Conservation (phyloP, 2,329 filamentous ascomycete genomes). For the Fusarium sarcochroum region DNA sequence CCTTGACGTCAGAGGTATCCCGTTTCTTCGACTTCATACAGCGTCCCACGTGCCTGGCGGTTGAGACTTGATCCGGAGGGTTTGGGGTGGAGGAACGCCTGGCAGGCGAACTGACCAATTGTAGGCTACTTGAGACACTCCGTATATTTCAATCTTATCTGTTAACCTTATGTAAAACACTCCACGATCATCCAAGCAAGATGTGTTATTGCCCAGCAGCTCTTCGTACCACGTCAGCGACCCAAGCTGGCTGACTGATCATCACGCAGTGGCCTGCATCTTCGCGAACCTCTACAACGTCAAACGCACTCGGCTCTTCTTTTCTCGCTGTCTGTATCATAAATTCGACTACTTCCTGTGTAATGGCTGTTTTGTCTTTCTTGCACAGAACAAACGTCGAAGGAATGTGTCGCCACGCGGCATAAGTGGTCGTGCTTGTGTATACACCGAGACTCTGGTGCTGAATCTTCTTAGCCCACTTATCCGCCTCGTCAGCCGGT, state of each 20-base stretch:
- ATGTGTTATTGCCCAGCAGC: background rate
- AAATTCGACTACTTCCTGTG: background rate
- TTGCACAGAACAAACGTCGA: background rate
- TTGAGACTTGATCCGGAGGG: conserved; percentile 25
- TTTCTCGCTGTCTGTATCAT: background rate
- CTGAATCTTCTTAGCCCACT: background rate
- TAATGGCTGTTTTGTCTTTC: background rate
- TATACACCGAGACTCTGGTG: background rate
- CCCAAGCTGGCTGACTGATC: background rate
- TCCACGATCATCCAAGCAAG: no score
- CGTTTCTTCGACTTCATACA: background rate
- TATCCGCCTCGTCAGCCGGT: background rate
- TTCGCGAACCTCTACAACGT: background rate
- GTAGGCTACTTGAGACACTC: no score
- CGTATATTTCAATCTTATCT: no score
- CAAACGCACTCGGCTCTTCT: background rate
- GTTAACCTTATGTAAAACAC: no score
- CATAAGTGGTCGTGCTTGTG: background rate
- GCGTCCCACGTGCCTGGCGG: conserved; percentile 9
- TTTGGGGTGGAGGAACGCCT: no score
- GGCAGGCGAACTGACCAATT: no score
- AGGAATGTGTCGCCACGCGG: background rate
- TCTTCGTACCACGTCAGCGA: background rate
- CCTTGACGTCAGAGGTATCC: conserved; percentile 4
- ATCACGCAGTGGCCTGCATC: background rate